Evolutionary conservation across 2,329 filamentous ascomycete species (phyloP).

Genomic region (Fusarium sp.): DNA sequence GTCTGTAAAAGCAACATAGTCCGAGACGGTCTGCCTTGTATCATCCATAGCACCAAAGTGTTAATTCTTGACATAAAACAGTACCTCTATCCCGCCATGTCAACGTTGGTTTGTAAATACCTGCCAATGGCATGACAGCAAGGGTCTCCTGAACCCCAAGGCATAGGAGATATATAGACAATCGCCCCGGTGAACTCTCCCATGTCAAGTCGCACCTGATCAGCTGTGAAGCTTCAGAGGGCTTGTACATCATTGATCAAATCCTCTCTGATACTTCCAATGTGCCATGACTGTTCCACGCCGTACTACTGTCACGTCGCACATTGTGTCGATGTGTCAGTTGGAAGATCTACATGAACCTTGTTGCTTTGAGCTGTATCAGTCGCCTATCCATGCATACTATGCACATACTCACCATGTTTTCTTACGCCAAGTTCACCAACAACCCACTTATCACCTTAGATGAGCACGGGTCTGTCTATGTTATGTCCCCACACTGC

Average conservation of each 20-base stretch:
- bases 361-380: neutral
- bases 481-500: neutral
- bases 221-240: neutral
- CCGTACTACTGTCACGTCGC: neutral
- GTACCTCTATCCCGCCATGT: neutral
- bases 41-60: neutral
- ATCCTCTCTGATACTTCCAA: neutral
- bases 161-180: neutral
- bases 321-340: conserved; percentile 5
- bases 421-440: neutral
- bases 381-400: too few species aligned
- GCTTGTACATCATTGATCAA: neutral
- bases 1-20: conserved; percentile 8
- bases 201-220: neutral
- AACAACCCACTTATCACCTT: neutral
- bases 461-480: neutral
- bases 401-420: neutral
- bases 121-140: neutral
- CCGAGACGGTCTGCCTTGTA: neutral
- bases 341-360: neutral
- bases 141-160: neutral
- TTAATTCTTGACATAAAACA: neutral
- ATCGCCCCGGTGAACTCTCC: neutral
- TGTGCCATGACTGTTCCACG: neutral
- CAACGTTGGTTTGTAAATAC: neutral